Percentiles rank a stretch among this genome's conserved stretches.
Evolutionary conservation across 257 asterid species (phyloP).

Genomic region (Plectranthus barbatus): DNA sequence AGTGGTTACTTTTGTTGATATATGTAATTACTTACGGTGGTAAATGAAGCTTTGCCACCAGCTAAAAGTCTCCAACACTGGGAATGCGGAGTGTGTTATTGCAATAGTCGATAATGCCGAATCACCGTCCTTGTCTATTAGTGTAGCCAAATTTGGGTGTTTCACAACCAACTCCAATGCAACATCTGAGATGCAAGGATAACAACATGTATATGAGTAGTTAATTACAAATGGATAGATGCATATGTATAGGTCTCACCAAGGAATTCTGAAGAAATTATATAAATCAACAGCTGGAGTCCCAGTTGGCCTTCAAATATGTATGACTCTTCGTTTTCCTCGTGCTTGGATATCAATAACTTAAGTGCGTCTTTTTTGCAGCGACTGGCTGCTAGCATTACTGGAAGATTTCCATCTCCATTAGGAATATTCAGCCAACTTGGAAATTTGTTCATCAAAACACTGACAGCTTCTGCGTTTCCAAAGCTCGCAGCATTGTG

Average conservation of each 20-base stretch:
- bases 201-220: no score
- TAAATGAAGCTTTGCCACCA: neutral
- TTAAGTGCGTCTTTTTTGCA: neutral
- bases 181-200: neutral
- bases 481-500: neutral
- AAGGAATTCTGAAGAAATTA: neutral
- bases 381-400: neutral
- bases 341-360: neutral
- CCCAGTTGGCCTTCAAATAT: neutral
- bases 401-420: neutral
- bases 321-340: neutral
- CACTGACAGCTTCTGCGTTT: neutral
- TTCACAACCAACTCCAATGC: neutral
- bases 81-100: neutral
- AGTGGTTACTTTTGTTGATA: no score
- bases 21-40: neutral
- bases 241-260: no score
- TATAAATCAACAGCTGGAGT: neutral
- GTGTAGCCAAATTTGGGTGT: neutral
- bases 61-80: neutral
- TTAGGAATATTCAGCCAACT: neutral
- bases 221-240: no score
- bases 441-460: neutral
- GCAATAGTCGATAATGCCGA: neutral
- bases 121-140: neutral